These are phyloP conservation scores for Chaetomiaceae sp. DNA, from an alignment of 2,329 filamentous ascomycete species.

Conservation along the genomic window DNA sequence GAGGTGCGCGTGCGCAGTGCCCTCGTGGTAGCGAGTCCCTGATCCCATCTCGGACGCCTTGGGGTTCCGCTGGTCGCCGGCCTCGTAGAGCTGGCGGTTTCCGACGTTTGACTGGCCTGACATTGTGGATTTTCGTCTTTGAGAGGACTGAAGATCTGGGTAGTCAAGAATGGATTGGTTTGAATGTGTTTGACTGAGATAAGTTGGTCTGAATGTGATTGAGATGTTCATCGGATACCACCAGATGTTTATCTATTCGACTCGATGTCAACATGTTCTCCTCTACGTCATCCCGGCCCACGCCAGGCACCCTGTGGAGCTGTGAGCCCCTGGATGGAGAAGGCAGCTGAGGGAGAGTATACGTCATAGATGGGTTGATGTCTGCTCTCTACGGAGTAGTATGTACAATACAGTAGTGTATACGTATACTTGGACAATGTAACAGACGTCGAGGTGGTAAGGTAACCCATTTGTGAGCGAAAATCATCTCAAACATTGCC, in stretches of 20 bases:
- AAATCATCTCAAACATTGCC: too few relatives aligned
- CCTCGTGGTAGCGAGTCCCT: constrained; percentile 64
- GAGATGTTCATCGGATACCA: not conserved
- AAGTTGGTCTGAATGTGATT: not conserved
- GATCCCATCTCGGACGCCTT: constrained; percentile 48
- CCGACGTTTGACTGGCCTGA: constrained; percentile 59
- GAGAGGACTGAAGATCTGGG: not conserved
- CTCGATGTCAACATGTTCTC: too few relatives aligned
- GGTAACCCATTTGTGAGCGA: too few relatives aligned
- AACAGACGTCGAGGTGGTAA: too few relatives aligned
- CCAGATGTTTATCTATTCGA: not conserved
- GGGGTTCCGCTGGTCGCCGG: constrained; percentile 67
- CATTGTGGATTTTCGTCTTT: constrained; percentile 29
- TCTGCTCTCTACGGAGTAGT: too few relatives aligned
- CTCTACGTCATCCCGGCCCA: constrained; percentile 6
- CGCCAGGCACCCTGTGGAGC: not conserved
- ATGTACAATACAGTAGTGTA: too few relatives aligned
- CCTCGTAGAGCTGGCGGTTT: constrained; percentile 63
- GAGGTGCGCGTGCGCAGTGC: constrained; percentile 63
- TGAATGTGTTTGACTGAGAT: not conserved
- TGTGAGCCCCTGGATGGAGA: not conserved
- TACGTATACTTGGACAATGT: too few relatives aligned
- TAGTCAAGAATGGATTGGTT: not conserved
- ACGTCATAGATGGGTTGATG: constrained; percentile 2
- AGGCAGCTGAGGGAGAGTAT: too few relatives aligned